These are phyloP conservation scores for Lagerstroemia speciosa DNA, from an alignment of 345 rosid species.

Conservation along the genomic window DNA sequence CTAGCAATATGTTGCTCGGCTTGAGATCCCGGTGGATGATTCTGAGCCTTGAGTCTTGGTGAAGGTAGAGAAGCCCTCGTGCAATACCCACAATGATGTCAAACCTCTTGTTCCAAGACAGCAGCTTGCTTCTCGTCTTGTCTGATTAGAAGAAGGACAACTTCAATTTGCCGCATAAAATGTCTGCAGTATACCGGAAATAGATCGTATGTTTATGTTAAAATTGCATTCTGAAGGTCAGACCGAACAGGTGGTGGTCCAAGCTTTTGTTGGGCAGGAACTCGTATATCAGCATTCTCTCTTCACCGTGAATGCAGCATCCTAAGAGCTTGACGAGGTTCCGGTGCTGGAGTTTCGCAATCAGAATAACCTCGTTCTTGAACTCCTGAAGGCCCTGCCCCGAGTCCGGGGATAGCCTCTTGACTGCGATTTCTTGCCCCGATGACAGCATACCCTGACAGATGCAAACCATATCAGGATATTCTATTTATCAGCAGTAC, in stretches of 20 bases:
- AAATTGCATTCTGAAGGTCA: conserved; percentile 10
- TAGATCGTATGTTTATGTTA: neutral
- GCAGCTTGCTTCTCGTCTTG: conserved; percentile 3
- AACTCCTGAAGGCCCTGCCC: conserved; percentile 27
- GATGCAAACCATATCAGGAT: neutral
- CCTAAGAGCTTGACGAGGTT: conserved; percentile 68
- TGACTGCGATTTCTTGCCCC: conserved; percentile 25
- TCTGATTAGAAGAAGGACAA: conserved; percentile 10
- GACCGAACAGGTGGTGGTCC: conserved; percentile 47
- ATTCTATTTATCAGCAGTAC: neutral
- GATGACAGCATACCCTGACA: conserved; percentile 14
- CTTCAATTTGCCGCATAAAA: neutral
- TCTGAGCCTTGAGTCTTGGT: conserved; percentile 30
- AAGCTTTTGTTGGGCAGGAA: conserved; percentile 54
- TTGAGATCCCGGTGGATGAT: conserved; percentile 38
- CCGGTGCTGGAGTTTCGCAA: conserved; percentile 54
- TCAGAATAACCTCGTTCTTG: conserved; percentile 25
- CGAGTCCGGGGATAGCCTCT: conserved; percentile 20
- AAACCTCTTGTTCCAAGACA: conserved; percentile 25
- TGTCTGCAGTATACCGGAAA: neutral
- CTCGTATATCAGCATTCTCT: conserved; percentile 56
- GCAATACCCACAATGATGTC: conserved; percentile 30
- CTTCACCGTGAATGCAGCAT: conserved; percentile 44
- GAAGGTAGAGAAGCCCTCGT: conserved; percentile 33
- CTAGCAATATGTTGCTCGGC: conserved; percentile 28